Conservation (phyloP, 768 basidiomycete genomes). For the button mushroom (Agaricus bisporus) region DNA sequence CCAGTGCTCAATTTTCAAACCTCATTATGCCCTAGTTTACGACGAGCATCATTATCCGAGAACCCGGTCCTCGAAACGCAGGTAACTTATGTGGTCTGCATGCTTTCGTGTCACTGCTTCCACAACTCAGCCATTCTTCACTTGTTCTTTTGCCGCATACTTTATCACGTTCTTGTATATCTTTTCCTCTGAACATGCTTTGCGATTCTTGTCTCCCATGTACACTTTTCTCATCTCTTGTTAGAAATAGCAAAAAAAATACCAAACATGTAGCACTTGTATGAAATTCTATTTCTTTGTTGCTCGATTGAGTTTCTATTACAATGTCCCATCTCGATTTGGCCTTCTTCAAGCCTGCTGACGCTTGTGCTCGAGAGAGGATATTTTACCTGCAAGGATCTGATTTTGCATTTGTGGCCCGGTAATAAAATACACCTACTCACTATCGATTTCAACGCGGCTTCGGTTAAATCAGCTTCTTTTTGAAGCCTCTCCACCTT, state of each 20-base stretch:
- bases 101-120: neutral
- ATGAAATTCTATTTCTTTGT: too few relatives aligned
- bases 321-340: neutral
- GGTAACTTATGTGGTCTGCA: neutral
- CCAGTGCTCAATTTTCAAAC: slow-evolving; percentile 24
- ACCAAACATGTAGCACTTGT: too few relatives aligned
- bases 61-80: neutral
- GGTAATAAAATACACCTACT: too few relatives aligned
- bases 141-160: neutral
- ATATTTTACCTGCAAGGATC: neutral
- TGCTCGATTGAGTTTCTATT: neutral
- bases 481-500: too few relatives aligned
- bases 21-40: slow-evolving; percentile 57
- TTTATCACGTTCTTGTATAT: neutral
- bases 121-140: neutral
- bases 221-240: too few relatives aligned
- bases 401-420: neutral
- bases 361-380: neutral
- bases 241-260: too few relatives aligned
- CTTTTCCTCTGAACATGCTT: too few relatives aligned
- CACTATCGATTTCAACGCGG: too few relatives aligned
- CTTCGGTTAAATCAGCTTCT: too few relatives aligned
- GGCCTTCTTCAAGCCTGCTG: neutral
- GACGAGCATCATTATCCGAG: neutral
- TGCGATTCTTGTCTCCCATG: too few relatives aligned